A percentile compares a stretch with the other conserved stretches of the same genome.
Conservation (phyloP, 192 early-diverging fungal genomes). For the Podila clonocystis region DNA sequence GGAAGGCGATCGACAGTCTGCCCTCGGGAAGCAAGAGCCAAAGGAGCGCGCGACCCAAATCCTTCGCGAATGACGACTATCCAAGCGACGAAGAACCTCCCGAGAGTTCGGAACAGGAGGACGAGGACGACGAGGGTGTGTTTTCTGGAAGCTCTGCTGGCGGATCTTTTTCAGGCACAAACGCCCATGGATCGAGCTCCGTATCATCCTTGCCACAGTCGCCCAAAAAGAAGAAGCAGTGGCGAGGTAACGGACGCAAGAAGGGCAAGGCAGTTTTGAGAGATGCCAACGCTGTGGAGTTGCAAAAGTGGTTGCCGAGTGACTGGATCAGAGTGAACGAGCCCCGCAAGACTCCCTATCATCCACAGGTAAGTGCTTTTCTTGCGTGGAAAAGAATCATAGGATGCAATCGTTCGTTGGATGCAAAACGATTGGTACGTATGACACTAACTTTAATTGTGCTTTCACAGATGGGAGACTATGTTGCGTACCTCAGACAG, state of each 20-base stretch:
- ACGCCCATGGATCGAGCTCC: background rate
- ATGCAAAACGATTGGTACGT: background rate
- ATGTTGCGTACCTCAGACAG: conserved; percentile 50
- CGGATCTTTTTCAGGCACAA: conserved; percentile 18
- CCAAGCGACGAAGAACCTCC: conserved; percentile 38
- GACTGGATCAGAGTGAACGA: conserved; percentile 46
- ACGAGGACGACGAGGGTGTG: conserved; percentile 43
- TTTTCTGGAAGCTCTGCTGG: conserved; percentile 52
- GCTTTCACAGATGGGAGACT: conserved; percentile 38
- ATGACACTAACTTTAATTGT: too few relatives aligned
- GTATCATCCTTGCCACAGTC: conserved; percentile 6
- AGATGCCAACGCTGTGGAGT: conserved; percentile 23
- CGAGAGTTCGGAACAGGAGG: conserved; percentile 26
- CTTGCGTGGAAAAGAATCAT: background rate
- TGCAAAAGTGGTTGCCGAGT: conserved; percentile 26
- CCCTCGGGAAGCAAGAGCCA: conserved; percentile 48
- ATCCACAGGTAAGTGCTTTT: conserved; percentile 32
- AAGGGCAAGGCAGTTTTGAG: conserved; percentile 39
- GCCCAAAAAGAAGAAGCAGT: conserved; percentile 30
- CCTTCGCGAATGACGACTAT: conserved; percentile 47
- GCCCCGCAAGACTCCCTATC: conserved; percentile 46
- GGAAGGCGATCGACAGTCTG: conserved; percentile 14
- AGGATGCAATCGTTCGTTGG: too few relatives aligned
- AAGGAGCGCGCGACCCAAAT: conserved; percentile 41
- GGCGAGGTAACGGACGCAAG: conserved; percentile 52